Conservation (phyloP, 1,139 yeast genomes). For the Protomyces arabidopsidicola region DNA sequence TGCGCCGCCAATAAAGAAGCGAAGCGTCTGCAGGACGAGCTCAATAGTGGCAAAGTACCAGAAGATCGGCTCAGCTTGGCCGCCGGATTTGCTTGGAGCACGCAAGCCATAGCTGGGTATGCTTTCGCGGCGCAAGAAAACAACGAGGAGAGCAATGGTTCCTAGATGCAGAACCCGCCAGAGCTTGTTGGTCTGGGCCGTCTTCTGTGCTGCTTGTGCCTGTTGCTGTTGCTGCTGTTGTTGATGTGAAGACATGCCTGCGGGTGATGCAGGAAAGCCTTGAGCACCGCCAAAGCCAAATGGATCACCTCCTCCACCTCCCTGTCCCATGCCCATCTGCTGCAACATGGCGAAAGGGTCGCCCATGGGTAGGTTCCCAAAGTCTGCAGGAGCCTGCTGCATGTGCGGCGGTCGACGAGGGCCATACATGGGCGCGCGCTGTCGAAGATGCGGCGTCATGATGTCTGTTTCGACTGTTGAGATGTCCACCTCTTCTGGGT, state of each 20-base stretch:
- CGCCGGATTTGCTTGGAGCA: constrained; percentile 41
- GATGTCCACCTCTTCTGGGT: background rate
- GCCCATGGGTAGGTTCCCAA: background rate
- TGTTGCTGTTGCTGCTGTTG: background rate
- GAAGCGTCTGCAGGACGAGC: constrained; percentile 33
- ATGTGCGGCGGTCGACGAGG: background rate
- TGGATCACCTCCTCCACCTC: constrained; percentile 2
- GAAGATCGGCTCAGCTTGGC: constrained; percentile 50
- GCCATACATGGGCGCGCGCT: background rate
- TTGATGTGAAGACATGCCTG: background rate
- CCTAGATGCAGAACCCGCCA: background rate
- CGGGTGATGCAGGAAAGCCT: background rate
- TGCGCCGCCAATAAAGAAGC: constrained; percentile 32
- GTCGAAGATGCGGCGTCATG: background rate
- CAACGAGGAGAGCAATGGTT: background rate
- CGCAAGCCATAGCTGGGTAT: background rate
- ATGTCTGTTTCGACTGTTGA: background rate
- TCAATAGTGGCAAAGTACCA: constrained; percentile 39
- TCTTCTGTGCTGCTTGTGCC: background rate
- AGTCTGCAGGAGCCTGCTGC: background rate
- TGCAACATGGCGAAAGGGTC: constrained; percentile 21
- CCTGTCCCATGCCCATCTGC: constrained; percentile 10
- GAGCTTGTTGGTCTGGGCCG: background rate
- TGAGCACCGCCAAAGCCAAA: background rate
- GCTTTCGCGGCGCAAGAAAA: background rate